Percentiles rank a stretch among this genome's conserved stretches.
These are phyloP conservation scores for Botrytis porri DNA, from an alignment of 2,329 filamentous ascomycete species.

Conservation along the genomic window DNA sequence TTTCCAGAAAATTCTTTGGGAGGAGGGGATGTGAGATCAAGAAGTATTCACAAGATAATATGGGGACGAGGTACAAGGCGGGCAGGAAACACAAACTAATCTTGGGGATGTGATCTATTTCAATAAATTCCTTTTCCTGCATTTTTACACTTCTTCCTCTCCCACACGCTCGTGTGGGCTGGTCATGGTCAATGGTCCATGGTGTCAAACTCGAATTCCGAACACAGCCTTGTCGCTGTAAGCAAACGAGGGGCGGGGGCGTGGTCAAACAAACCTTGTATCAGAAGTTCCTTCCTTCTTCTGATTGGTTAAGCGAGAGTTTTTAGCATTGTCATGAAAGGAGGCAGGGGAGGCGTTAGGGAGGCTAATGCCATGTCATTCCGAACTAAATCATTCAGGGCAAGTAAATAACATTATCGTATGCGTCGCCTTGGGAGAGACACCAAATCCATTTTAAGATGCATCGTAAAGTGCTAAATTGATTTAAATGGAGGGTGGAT, in stretches of 20 bases:
- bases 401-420: background rate
- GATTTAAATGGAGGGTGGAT: background rate
- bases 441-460: background rate
- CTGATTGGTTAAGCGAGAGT: conserved; percentile 8
- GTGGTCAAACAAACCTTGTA: conserved; percentile 17
- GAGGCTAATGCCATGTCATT: conserved; percentile 5
- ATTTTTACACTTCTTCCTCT: background rate
- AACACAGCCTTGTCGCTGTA: conserved; percentile 17
- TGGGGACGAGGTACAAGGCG: background rate
- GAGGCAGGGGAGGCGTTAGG: conserved; percentile 7
- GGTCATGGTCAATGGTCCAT: background rate
- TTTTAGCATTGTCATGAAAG: background rate
- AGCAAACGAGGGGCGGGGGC: conserved; percentile 11
- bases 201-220: conserved; percentile 15
- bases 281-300: background rate
- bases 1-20: background rate
- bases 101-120: conserved; percentile 4
- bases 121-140: background rate
- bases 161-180: background rate
- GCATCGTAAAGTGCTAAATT: background rate
- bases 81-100: background rate
- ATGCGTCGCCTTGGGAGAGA: background rate
- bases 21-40: background rate
- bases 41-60: conserved; percentile 3
- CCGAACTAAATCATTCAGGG: background rate